Evolutionary conservation across 2,329 filamentous ascomycete species (phyloP).

Genomic region (Fusarium incarnatum): DNA sequence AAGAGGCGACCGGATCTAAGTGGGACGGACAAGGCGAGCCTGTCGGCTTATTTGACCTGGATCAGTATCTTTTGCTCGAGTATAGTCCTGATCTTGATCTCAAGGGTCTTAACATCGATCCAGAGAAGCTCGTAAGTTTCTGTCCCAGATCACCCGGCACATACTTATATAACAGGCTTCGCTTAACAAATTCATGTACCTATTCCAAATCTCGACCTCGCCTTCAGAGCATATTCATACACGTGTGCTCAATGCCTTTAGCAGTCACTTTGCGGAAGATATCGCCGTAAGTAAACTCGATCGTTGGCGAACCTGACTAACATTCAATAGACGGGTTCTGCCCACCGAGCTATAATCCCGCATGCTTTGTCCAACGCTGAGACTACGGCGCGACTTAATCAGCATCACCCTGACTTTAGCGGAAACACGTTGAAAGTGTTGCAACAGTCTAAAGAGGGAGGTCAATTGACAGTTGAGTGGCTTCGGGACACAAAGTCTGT

Average conservation of each 20-base stretch:
- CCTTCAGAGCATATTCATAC: slow-evolving; percentile 8
- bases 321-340: neutral
- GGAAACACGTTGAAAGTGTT: neutral
- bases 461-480: slow-evolving; percentile 12
- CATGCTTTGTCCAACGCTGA: neutral
- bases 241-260: neutral
- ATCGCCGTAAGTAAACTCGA: neutral
- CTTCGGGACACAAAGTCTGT: neutral
- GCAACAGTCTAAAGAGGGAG: slow-evolving; percentile 16
- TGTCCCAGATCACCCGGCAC: fast-evolving
- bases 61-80: slow-evolving; percentile 12
- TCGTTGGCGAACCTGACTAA: neutral
- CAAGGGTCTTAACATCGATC: neutral
- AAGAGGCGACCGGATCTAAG: neutral
- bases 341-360: slow-evolving; percentile 10
- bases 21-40: slow-evolving; percentile 3
- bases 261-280: neutral
- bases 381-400: neutral
- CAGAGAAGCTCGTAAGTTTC: neutral
- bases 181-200: neutral
- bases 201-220: slow-evolving; percentile 3
- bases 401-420: neutral
- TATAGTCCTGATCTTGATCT: slow-evolving; percentile 13
- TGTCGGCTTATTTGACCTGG: neutral
- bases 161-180: neutral